Evolutionary conservation across 305 asterid genomes (phyloP).

Genomic region (Rubia occidens): DNA sequence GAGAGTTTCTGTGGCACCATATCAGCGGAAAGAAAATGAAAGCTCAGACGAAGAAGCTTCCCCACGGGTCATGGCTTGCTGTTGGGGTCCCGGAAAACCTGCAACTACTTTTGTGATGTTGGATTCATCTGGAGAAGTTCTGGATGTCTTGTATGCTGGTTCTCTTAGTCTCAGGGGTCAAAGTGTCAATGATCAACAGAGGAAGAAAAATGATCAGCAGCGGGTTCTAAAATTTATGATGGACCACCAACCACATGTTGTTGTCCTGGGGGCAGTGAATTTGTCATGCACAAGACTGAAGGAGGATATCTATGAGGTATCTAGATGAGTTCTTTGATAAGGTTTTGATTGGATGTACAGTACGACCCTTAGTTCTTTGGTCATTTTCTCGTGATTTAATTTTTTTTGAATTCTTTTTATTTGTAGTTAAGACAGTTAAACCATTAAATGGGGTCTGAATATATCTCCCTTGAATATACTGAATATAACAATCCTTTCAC

Average conservation of each 20-base stretch:
- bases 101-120: constrained; percentile 92
- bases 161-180: constrained; percentile 82
- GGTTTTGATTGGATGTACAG: neutral
- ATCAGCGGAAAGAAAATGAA: constrained; percentile 76
- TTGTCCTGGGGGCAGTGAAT: constrained; percentile 88
- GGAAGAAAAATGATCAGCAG: constrained; percentile 92
- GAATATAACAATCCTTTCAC: neutral
- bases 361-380: neutral
- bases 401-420: no score
- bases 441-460: neutral
- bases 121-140: constrained; percentile 94
- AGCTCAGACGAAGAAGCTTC: constrained; percentile 76
- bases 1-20: constrained; percentile 80
- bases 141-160: constrained; percentile 79
- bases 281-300: constrained; percentile 80
- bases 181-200: constrained; percentile 78
- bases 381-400: neutral
- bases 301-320: constrained; percentile 95
- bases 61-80: constrained; percentile 98
- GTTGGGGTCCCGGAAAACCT: constrained; percentile 99
- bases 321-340: constrained; percentile 10
- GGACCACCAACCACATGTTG: constrained; percentile 96
- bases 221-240: constrained; percentile 88
- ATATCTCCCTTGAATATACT: neutral
- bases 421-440: neutral